Percentiles rank a stretch among this genome's conserved stretches.
These are phyloP conservation scores for Hypoxylon sp. DNA, from an alignment of 2,329 filamentous ascomycete species.

Conservation along the genomic window DNA sequence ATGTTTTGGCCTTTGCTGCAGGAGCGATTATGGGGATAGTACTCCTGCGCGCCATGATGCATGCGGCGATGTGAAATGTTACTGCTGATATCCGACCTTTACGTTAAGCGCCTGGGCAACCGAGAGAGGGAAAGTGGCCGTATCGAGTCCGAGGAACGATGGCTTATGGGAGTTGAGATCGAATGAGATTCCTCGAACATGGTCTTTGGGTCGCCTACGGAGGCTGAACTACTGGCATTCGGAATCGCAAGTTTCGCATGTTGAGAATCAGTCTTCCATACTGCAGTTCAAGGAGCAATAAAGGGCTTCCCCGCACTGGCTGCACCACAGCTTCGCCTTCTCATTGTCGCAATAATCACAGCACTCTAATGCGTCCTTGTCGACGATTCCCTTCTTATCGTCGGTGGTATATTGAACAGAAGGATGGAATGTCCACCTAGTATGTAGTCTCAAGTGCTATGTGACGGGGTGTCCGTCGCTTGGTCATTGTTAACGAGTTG, in stretches of 20 bases:
- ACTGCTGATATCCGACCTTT: conserved; percentile 25
- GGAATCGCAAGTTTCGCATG: conserved; percentile 38
- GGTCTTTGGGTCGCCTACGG: conserved; percentile 5
- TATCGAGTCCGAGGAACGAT: conserved; percentile 10
- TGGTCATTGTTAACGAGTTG: not conserved
- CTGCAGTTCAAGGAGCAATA: conserved; percentile 35
- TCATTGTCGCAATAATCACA: conserved; percentile 16
- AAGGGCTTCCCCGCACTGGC: conserved; percentile 7
- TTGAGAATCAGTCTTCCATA: conserved; percentile 19
- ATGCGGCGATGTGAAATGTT: conserved; percentile 12
- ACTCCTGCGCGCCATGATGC: conserved; percentile 30
- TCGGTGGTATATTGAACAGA: not conserved
- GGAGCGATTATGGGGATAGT: conserved; percentile 6
- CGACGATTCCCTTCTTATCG: not conserved
- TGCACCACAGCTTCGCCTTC: not conserved
- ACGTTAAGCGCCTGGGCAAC: conserved; percentile 12
- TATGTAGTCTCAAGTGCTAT: not conserved
- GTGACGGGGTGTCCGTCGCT: not conserved
- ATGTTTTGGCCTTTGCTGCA: not conserved
- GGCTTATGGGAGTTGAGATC: conserved; percentile 2
- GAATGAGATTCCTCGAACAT: conserved; percentile 38
- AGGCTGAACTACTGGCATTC: not conserved
- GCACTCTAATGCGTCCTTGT: conserved; percentile 1
- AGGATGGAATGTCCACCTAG: not conserved
- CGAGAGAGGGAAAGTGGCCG: conserved; percentile 7